Conservation (phyloP, 1,284 basidiomycete genomes). For the Psilocybe mexicana region DNA sequence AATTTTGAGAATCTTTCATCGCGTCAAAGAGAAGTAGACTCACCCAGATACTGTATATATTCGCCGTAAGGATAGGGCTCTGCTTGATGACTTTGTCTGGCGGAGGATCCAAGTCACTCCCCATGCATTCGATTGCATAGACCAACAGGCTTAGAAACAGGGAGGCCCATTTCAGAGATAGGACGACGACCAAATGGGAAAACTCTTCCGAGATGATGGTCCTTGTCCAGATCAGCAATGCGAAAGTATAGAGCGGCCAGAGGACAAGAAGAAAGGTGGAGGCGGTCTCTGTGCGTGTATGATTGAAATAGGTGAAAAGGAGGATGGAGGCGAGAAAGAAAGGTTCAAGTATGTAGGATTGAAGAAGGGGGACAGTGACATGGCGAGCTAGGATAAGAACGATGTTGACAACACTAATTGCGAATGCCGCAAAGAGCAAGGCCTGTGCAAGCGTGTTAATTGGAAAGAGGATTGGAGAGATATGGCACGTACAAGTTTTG, state of each 20-base stretch:
- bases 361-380: slow-evolving; percentile 49
- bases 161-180: slow-evolving; percentile 50
- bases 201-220: slow-evolving; percentile 45
- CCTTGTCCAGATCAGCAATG: slow-evolving; percentile 61
- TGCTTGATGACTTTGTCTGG: slow-evolving; percentile 53
- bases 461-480: neutral
- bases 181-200: slow-evolving; percentile 33
- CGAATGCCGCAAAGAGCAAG: slow-evolving; percentile 44
- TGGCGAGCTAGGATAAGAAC: slow-evolving; percentile 36
- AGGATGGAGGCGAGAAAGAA: slow-evolving; percentile 48
- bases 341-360: slow-evolving; percentile 61
- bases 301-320: slow-evolving; percentile 66
- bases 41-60: slow-evolving; percentile 77
- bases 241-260: slow-evolving; percentile 73
- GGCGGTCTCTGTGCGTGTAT: slow-evolving; percentile 75
- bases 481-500: slow-evolving; percentile 61
- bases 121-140: slow-evolving; percentile 71
- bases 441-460: slow-evolving; percentile 34
- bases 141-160: slow-evolving; percentile 53
- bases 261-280: slow-evolving; percentile 81
- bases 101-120: slow-evolving; percentile 56
- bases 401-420: slow-evolving; percentile 42
- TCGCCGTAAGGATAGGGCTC: slow-evolving; percentile 78
- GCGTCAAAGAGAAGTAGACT: slow-evolving; percentile 14
- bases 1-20: neutral